These are phyloP conservation scores for Coniella lustricola DNA, from an alignment of 2,329 filamentous ascomycete species.

Conservation along the genomic window DNA sequence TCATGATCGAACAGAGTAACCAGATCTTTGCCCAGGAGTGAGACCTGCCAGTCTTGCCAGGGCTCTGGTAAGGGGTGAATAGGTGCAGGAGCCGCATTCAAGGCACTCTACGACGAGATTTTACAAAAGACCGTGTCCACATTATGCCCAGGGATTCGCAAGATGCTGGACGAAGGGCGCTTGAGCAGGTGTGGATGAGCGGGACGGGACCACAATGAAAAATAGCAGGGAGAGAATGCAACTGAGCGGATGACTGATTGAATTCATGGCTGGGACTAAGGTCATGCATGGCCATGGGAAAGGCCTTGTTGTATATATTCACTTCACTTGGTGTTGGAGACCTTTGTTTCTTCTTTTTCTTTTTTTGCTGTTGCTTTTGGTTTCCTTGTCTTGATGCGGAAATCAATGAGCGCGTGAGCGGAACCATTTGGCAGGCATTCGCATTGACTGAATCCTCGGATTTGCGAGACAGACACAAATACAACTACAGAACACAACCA, in stretches of 20 bases:
- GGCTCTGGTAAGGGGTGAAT: too few relatives aligned
- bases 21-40: slow-evolving; percentile 60
- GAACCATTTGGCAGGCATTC: too few relatives aligned
- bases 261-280: slow-evolving; percentile 2
- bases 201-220: not conserved
- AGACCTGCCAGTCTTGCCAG: too few relatives aligned
- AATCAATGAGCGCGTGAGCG: not conserved
- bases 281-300: not conserved
- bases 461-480: not conserved
- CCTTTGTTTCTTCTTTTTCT: not conserved
- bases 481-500: too few relatives aligned
- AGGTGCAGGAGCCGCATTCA: too few relatives aligned
- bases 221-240: not conserved
- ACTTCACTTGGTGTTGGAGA: slow-evolving; percentile 11
- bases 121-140: too few relatives aligned
- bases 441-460: too few relatives aligned
- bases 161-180: not conserved
- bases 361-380: not conserved
- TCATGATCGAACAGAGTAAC: slow-evolving; percentile 83
- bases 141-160: too few relatives aligned
- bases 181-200: not conserved
- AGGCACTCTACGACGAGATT: too few relatives aligned
- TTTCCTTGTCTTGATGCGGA: too few relatives aligned
- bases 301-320: slow-evolving; percentile 14
- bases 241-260: slow-evolving; percentile 1